Percentiles rank a stretch among this genome's conserved stretches.
phyloP scores from a whole-genome alignment of 306 rosid species.

The Sophora flavescens region DNA sequence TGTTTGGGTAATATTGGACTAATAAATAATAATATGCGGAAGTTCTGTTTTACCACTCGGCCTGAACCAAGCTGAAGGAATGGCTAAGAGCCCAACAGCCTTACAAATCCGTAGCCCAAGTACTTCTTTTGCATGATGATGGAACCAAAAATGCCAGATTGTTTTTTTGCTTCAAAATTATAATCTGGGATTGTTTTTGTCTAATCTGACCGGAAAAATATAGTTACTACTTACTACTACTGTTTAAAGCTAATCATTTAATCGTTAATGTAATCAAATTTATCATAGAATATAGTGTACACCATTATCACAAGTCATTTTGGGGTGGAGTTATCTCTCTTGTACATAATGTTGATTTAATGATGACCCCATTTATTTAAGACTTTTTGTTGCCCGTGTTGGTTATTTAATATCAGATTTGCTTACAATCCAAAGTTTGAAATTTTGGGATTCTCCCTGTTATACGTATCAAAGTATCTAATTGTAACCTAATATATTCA shows the following conservation, averaged over 20 bases:
- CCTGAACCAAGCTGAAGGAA: neutral
- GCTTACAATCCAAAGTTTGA: constrained; percentile 28
- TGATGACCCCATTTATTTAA: constrained; percentile 2
- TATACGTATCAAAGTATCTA: constrained; percentile 37
- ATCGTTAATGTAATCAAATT: constrained; percentile 3
- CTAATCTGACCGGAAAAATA: neutral
- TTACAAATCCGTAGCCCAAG: neutral
- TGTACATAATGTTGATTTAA: constrained; percentile 21
- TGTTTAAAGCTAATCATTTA: neutral
- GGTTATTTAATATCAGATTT: constrained; percentile 3
- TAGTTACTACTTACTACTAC: neutral
- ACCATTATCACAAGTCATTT: too few relatives aligned
- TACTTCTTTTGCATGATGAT: neutral
- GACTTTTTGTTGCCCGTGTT: constrained; percentile 15
- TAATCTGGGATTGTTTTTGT: neutral
- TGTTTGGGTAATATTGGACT: neutral
- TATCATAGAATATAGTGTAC: neutral
- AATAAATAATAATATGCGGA: neutral
- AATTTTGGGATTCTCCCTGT: constrained; percentile 38
- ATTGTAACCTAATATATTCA: constrained; percentile 43
- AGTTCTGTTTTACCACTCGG: neutral
- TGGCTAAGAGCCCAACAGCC: neutral
- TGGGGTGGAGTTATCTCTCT: too few relatives aligned
- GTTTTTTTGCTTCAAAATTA: neutral
- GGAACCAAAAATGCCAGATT: neutral